A percentile compares a stretch with the other conserved stretches of the same genome.
Conservation (phyloP, 371 early-diverging fungal genomes). For the Coemansia sp. region DNA sequence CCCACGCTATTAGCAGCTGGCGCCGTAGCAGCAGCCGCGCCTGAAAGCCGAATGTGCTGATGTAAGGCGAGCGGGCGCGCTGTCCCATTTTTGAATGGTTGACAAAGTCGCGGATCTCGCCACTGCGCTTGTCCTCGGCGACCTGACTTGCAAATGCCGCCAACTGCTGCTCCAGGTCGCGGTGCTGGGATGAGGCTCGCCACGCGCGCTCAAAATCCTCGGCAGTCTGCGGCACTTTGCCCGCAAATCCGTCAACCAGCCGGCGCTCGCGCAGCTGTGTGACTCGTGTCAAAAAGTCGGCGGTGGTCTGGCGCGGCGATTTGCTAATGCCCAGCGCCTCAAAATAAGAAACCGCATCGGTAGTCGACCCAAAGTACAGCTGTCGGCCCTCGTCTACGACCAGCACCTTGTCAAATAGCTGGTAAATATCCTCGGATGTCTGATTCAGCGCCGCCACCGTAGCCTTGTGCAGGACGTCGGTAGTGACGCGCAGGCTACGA, state of each 20-base stretch:
- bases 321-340: conserved; percentile 64
- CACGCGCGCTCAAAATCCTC: conserved; percentile 64
- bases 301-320: conserved; percentile 69
- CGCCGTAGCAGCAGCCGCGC: conserved; percentile 61
- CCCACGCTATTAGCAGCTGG: conserved; percentile 61
- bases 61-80: conserved; percentile 57
- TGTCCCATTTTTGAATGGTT: conserved; percentile 57
- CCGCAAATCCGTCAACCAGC: conserved; percentile 59
- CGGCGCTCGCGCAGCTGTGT: conserved; percentile 60
- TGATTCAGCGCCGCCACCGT: conserved; percentile 64
- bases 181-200: conserved; percentile 62
- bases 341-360: conserved; percentile 65
- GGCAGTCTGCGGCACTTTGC: conserved; percentile 62
- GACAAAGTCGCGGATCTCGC: conserved; percentile 58
- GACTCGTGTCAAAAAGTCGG: conserved; percentile 76
- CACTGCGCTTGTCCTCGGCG: conserved; percentile 53
- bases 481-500: conserved; percentile 57
- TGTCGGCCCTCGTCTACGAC: conserved; percentile 72
- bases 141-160: conserved; percentile 52
- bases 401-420: conserved; percentile 74
- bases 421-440: conserved; percentile 68
- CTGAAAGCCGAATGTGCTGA: conserved; percentile 64
- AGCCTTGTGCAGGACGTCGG: conserved; percentile 60
- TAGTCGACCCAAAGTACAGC: conserved; percentile 72
- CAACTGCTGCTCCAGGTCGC: conserved; percentile 64